Evolutionary conservation across 78 protist species (phyloP), one percentile per base, ranked within the genome.

Genomic region (Dictyostelium brefeldianum): DNA sequence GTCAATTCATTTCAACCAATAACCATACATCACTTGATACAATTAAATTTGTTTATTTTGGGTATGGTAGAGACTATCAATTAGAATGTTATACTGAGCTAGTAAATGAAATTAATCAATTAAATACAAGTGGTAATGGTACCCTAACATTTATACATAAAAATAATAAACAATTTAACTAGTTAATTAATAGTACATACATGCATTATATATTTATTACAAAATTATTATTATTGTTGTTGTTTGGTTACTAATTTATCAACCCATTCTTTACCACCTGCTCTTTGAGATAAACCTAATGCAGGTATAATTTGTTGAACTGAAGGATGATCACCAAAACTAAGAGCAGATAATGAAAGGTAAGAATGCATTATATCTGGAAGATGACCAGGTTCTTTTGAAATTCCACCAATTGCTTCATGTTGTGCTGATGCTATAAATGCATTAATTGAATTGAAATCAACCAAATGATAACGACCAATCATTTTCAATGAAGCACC

Each of bases 401-500:
- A 75, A 48, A 90, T 73, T 4, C 94, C 96, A 51, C 95, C 94
- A 29, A 79, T 77, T 0, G 85, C 67, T 50, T 74, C 73, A 6
- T 87, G 75, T 64, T 87, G 93, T 14, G 89, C 81, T 17, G 95
- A 64, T 8, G 27, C 29, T 12, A 82, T 62, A 31, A 95, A 89
- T 5, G 31, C 51, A 67, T 25, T 25, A 3, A 91, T 53, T 22
- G 78, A 57, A 18, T 10, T 29, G 17, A 43, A 50, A 48, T 96
- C 89, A 22, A 93, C 31, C 4, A 94, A 70, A 25, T 67, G 29
- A 48, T 20, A 47, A 18, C 64, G 27, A 20, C 89, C 87, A 18
- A 96, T 27, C 36, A 94, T 89, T 6, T 15, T 5, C 54, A 96
- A 84, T 5, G 96, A 67, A 1, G 95, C 80, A 25, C 99, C 99